Evolutionary conservation across 208 protist genomes (phyloP).

Genomic region (Acanthamoeba castellanii): DNA sequence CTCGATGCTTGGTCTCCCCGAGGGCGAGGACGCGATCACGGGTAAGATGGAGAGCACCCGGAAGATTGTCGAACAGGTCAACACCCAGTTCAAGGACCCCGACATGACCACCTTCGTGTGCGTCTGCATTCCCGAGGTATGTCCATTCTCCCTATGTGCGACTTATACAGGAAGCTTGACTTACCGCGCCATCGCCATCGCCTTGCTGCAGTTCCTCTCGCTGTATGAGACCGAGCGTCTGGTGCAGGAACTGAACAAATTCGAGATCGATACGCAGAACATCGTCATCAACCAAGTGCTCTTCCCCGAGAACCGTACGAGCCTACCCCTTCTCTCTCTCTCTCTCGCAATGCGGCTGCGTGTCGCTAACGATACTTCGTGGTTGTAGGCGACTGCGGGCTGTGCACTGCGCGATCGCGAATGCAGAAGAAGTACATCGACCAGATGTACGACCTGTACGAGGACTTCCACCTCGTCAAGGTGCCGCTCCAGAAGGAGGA

Average conservation of each 20-base stretch:
- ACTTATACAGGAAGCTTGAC: not conserved
- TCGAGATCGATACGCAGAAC: conserved; percentile 96
- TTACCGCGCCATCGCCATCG: not conserved
- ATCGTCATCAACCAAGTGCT: conserved; percentile 98
- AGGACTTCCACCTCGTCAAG: conserved; percentile 96
- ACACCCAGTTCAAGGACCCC: conserved; percentile 85
- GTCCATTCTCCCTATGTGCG: not conserved
- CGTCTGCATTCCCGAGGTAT: conserved; percentile 97
- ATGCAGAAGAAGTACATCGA: conserved; percentile 97
- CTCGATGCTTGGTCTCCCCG: conserved; percentile 4
- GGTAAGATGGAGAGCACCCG: conserved; percentile 77
- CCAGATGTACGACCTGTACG: conserved; percentile 96
- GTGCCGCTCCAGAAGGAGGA: conserved; percentile 95
- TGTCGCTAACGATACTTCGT: not conserved
- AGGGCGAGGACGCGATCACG: conserved; percentile 64
- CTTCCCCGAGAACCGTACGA: not conserved
- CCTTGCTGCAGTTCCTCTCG: conserved; percentile 94
- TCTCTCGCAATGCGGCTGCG: not conserved
- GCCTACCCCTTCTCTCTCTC: not conserved
- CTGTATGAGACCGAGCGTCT: conserved; percentile 99
- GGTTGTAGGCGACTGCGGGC: conserved; percentile 89
- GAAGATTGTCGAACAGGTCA: conserved; percentile 79
- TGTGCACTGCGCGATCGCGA: conserved; percentile 93
- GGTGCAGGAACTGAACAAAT: conserved; percentile 97
- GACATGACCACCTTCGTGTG: conserved; percentile 97